A percentile compares a stretch with the other conserved stretches of the same genome.
Conservation (phyloP, 140 eudicot species). For the Oenanthe javanica region DNA sequence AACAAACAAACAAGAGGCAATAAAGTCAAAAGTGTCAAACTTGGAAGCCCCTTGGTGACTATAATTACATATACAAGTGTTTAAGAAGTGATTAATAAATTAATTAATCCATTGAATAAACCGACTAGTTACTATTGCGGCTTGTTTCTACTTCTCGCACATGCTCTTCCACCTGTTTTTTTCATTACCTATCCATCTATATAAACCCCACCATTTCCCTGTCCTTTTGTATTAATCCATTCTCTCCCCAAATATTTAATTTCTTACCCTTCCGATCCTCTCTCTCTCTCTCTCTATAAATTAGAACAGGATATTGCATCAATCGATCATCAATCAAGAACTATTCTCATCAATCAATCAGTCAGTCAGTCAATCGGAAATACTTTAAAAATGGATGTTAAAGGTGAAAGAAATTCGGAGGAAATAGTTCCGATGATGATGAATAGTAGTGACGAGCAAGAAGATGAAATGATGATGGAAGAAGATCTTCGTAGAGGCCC, state of each 20-base stretch:
- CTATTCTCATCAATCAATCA: neutral
- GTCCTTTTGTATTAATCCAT: neutral
- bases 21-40: slow-evolving; percentile 22
- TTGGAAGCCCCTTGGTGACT: slow-evolving; percentile 3
- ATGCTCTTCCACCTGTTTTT: slow-evolving; percentile 1
- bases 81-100: slow-evolving; percentile 14
- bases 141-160: slow-evolving; percentile 9
- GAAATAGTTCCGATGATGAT: slow-evolving; percentile 3
- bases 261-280: neutral
- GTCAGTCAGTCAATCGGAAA: neutral
- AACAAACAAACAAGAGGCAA: neutral
- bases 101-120: neutral
- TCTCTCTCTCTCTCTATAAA: neutral
- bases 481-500: slow-evolving; percentile 16
- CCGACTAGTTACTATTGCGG: slow-evolving; percentile 11
- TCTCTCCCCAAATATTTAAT: neutral
- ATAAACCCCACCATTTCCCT: slow-evolving; percentile 10
- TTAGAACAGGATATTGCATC: neutral
- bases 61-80: slow-evolving; percentile 12
- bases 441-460: slow-evolving; percentile 10
- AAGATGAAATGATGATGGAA: slow-evolving; percentile 10
- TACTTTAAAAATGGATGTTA: slow-evolving; percentile 8
- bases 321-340: neutral
- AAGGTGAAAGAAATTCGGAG: slow-evolving; percentile 1
- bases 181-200: slow-evolving; percentile 9